A percentile compares a stretch with the other conserved stretches of the same genome.
phyloP scores from a whole-genome alignment of 176 grass and related monocot genomes.

The Oryza brachyantha region DNA sequence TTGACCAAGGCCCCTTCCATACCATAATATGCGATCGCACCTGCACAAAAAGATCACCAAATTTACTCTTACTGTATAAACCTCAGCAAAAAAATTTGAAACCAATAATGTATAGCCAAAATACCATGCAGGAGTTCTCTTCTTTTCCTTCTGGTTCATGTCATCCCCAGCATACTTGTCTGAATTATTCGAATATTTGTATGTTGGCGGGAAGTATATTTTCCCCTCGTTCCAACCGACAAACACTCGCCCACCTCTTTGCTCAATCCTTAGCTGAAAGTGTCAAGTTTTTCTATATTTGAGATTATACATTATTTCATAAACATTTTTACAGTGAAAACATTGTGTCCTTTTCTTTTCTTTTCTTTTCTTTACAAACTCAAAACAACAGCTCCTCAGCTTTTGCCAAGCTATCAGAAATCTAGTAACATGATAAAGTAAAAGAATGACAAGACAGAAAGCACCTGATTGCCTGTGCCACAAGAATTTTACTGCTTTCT shows the following conservation, averaged over 20 bases:
- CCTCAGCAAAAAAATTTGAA: not conserved
- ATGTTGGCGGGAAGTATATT: slow-evolving; percentile 97
- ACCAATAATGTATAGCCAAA: not conserved
- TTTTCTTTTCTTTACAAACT: not conserved
- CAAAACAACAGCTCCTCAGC: slow-evolving; percentile 8
- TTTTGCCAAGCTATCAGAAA: slow-evolving; percentile 34
- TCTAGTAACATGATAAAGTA: slow-evolving; percentile 39
- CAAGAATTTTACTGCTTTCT: slow-evolving; percentile 49
- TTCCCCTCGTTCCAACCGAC: slow-evolving; percentile 82
- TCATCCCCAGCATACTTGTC: slow-evolving; percentile 90
- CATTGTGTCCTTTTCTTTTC: not conserved
- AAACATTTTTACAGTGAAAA: slow-evolving; percentile 33
- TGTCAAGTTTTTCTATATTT: slow-evolving; percentile 14
- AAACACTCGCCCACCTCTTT: slow-evolving; percentile 84
- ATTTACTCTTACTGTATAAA: slow-evolving; percentile 20
- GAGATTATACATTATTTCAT: slow-evolving; percentile 9
- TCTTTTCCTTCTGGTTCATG: slow-evolving; percentile 85
- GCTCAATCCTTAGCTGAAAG: slow-evolving; percentile 81
- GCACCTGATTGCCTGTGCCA: slow-evolving; percentile 34
- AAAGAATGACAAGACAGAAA: slow-evolving; percentile 51
- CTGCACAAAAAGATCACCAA: slow-evolving; percentile 27
- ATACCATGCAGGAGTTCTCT: slow-evolving; percentile 93
- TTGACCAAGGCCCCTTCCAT: slow-evolving; percentile 79
- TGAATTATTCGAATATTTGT: slow-evolving; percentile 97
- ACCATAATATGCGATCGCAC: slow-evolving; percentile 98